Percentiles rank a stretch among this genome's conserved stretches.
phyloP scores from a whole-genome alignment of 108 stramenopile species.

The Hondaea fermentalgiana region DNA sequence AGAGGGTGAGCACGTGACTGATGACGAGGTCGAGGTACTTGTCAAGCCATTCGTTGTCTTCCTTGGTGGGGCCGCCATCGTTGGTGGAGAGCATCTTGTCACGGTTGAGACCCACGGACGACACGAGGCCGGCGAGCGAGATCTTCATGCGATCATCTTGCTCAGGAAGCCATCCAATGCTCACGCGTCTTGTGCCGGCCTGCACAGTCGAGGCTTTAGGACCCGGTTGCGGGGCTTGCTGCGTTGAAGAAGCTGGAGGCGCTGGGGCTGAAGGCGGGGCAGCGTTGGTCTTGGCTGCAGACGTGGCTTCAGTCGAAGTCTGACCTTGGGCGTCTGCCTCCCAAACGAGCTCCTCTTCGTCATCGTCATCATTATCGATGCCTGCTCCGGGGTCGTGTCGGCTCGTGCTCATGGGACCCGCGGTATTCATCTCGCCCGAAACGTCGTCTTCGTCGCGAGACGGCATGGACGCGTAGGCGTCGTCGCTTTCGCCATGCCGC shows the following conservation, averaged over 20 bases:
- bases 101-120: not conserved
- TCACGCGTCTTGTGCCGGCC: not conserved
- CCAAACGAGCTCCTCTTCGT: not conserved
- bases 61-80: not conserved
- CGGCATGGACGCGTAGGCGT: no score
- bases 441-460: no score
- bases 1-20: not conserved
- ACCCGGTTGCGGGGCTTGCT: not conserved
- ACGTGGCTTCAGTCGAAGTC: not conserved
- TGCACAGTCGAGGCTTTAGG: not conserved
- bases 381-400: no score
- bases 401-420: no score
- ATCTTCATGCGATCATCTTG: not conserved
- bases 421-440: no score
- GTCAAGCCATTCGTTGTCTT: not conserved
- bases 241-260: no score
- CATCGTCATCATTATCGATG: not conserved
- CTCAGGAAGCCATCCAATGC: slow-evolving; percentile 3
- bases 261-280: not conserved
- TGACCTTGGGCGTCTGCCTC: not conserved
- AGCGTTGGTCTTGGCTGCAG: not conserved
- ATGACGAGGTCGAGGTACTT: not conserved
- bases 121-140: not conserved
- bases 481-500: no score
- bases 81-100: not conserved